Evolutionary conservation across 2,329 filamentous ascomycete genomes (phyloP).

Genomic region (Drechslerella dactyloides): DNA sequence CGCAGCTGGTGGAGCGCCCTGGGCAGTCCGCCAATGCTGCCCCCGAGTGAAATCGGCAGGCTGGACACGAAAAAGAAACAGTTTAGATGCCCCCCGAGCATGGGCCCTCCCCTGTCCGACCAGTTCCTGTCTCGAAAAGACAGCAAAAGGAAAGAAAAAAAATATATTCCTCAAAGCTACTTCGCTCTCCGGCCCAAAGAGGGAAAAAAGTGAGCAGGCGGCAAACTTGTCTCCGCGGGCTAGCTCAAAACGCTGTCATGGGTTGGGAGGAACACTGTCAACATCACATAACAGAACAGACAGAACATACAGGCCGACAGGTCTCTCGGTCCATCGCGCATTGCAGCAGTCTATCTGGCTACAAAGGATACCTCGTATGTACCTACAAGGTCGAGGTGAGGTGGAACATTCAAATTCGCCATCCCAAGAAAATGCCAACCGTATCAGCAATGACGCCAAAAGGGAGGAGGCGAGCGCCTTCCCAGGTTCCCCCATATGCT

Average conservation of each 20-base stretch:
- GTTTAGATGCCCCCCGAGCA: constrained; percentile 25
- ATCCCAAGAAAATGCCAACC: constrained; percentile 14
- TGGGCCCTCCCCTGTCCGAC: constrained; percentile 17
- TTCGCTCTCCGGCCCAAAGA: constrained; percentile 7
- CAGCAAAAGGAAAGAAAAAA: constrained; percentile 1
- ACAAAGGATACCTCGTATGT: neutral
- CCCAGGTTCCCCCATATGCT: constrained; percentile 2
- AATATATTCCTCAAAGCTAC: neutral
- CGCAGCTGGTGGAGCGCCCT: constrained; percentile 14
- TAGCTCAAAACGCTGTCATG: constrained; percentile 9
- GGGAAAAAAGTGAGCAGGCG: constrained; percentile 20
- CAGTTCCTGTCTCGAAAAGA: constrained; percentile 31
- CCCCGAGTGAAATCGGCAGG: constrained; percentile 39
- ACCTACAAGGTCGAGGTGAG: neutral
- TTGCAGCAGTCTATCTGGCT: too few relatives aligned
- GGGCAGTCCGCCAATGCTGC: neutral
- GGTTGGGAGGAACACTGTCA: constrained; percentile 19
- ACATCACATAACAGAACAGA: neutral
- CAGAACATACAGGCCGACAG: too few relatives aligned
- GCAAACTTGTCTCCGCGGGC: constrained; percentile 29
- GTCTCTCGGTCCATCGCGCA: too few relatives aligned
- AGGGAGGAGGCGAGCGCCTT: constrained; percentile 34
- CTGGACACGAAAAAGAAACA: constrained; percentile 47
- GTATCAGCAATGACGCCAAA: constrained; percentile 36
- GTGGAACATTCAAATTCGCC: neutral